A percentile compares a stretch with the other conserved stretches of the same genome.
Conservation (phyloP, 352 stramenopile genomes). For the Globisporangium apiculatum region DNA sequence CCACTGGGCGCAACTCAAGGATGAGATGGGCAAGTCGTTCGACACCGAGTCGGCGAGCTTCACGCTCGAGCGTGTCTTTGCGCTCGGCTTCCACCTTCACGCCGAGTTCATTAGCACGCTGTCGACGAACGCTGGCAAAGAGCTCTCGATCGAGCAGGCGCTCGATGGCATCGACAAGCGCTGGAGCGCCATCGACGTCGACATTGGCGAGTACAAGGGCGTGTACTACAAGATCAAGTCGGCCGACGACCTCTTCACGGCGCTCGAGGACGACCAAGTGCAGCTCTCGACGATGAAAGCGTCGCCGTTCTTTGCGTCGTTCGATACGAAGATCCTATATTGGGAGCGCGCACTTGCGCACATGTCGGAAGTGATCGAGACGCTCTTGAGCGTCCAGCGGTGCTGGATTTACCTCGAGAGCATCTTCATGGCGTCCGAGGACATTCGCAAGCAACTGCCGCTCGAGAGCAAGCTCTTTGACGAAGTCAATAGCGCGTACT, state of each 20-base stretch:
- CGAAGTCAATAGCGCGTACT: slow-evolving; percentile 80
- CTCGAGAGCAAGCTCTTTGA: slow-evolving; percentile 83
- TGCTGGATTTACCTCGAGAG: slow-evolving; percentile 95
- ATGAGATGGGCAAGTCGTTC: slow-evolving; percentile 83
- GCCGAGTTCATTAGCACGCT: slow-evolving; percentile 90
- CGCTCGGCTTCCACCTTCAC: slow-evolving; percentile 81
- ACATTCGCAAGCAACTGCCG: slow-evolving; percentile 93
- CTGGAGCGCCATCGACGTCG: slow-evolving; percentile 85
- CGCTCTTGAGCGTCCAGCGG: slow-evolving; percentile 82
- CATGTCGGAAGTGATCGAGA: slow-evolving; percentile 90
- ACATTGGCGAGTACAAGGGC: slow-evolving; percentile 90
- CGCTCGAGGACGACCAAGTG: slow-evolving; percentile 89
- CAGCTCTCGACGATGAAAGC: slow-evolving; percentile 92
- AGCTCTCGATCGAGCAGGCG: slow-evolving; percentile 89
- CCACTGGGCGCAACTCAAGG: slow-evolving; percentile 88
- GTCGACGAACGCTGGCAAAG: slow-evolving; percentile 88
- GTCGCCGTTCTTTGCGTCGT: slow-evolving; percentile 90
- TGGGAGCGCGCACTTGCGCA: slow-evolving; percentile 84
- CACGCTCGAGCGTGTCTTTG: slow-evolving; percentile 84
- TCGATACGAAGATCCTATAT: slow-evolving; percentile 81
- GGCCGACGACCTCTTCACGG: slow-evolving; percentile 88
- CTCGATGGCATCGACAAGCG: slow-evolving; percentile 83
- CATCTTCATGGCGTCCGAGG: slow-evolving; percentile 93
- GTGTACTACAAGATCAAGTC: slow-evolving; percentile 92
- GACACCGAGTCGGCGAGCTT: slow-evolving; percentile 70